Evolutionary conservation across 106 monocot genomes (phyloP).

Genomic region (Apostasia ramifera): DNA sequence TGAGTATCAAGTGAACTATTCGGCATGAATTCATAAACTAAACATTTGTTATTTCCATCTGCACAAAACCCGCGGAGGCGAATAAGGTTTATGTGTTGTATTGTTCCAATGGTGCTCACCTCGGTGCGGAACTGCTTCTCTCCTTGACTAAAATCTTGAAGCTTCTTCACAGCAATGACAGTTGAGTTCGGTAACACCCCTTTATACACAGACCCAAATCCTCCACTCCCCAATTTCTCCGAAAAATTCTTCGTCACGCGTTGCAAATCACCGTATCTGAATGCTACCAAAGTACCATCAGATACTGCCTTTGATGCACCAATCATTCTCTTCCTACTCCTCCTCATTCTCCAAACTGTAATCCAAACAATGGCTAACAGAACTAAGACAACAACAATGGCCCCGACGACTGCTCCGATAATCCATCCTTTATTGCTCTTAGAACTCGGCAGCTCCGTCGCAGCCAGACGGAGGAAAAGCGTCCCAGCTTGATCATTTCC

Average conservation of each 20-base stretch:
- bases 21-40: slow-evolving; percentile 14
- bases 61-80: slow-evolving; percentile 7
- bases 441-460: slow-evolving; percentile 3
- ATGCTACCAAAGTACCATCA: slow-evolving; percentile 4
- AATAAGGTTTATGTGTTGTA: slow-evolving; percentile 9
- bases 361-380: background rate
- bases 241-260: slow-evolving; percentile 11
- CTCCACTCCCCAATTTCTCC: slow-evolving; percentile 7
- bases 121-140: slow-evolving; percentile 11
- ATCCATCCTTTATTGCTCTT: background rate
- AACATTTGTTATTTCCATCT: background rate
- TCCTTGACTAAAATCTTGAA: slow-evolving; percentile 2
- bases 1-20: slow-evolving; percentile 6
- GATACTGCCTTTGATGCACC: background rate
- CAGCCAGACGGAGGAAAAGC: slow-evolving; percentile 1
- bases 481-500: background rate
- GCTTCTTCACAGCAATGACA: slow-evolving; percentile 5
- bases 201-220: slow-evolving; percentile 10
- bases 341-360: background rate
- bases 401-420: background rate
- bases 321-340: background rate
- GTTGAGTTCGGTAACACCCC: background rate
- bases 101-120: slow-evolving; percentile 9
- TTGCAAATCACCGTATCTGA: slow-evolving; percentile 5
- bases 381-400: background rate